Conservation (phyloP, 164 flowering plant genomes). For the Nelumbo lutea region DNA sequence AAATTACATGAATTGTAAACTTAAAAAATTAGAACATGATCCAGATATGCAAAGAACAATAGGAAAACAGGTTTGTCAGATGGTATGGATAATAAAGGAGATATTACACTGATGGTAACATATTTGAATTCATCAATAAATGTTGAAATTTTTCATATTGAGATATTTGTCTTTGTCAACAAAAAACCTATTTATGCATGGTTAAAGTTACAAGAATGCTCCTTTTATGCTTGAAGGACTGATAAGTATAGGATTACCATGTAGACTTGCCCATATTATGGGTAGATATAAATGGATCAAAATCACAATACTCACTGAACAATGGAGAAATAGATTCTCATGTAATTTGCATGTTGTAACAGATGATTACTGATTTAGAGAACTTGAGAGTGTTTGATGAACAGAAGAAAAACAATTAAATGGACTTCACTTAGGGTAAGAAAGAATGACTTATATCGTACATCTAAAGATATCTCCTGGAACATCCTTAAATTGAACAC, state of each 20-base stretch:
- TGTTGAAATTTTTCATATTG: background rate
- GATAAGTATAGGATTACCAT: too few species aligned
- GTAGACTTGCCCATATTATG: too few species aligned
- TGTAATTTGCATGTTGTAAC: background rate
- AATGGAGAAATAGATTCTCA: background rate
- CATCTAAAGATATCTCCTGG: conserved; percentile 95
- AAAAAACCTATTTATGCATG: too few species aligned
- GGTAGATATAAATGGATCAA: too few species aligned
- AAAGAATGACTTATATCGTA: conserved; percentile 25
- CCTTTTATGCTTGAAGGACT: background rate
- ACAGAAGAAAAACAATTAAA: background rate
- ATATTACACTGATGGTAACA: background rate
- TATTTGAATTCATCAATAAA: too few species aligned
- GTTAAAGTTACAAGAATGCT: background rate
- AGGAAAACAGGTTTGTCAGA: background rate
- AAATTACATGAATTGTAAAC: too few species aligned
- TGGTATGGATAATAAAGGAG: background rate
- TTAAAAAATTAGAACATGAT: too few species aligned
- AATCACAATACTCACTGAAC: too few species aligned
- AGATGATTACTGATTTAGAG: background rate
- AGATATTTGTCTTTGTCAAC: too few species aligned
- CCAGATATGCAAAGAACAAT: too few species aligned
- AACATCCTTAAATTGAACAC: conserved; percentile 95
- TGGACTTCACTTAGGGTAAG: background rate
- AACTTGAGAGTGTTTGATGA: background rate